Evolutionary conservation across 2,329 filamentous ascomycete species (phyloP), one percentile per base, ranked within the genome.

Genomic region (Dothistroma septosporum): DNA sequence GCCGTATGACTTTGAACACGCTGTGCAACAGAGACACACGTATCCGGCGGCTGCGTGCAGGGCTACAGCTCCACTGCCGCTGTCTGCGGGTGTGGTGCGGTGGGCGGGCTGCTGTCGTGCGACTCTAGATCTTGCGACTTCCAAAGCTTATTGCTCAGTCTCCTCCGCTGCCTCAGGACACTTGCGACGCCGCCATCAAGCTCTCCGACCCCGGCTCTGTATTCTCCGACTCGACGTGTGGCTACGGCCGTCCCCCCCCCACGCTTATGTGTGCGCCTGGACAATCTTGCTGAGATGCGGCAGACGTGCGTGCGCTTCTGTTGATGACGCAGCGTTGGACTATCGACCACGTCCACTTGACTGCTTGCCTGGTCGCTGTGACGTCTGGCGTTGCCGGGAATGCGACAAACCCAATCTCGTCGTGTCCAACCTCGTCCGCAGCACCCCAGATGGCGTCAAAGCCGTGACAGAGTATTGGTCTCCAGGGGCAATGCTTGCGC

Each of bases 401-500:
- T 53, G n/a, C 50, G 50, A 32, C 50, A 28, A 50, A 50, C 47
- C 47, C 47, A 50, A 50, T 50, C 47, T 50, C 47, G 12, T 21
- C 4, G 7, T 28, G 22, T 24, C 28, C 47, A 50, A 28, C 47
- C 47, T 50, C 21, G n/a, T n/a, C n/a, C n/a, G n/a, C n/a, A 14
- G 19, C 21, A 31, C 14, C 28, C 12, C 41, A 8, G 24, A 56
- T 60, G 58, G 58, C 58, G 58, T 60, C 58, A 56, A 56, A 22
- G 47, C 44, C 22, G 53, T 44, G 50, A 49, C 24, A 49, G 48
- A 28, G 19, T 16, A n/a, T 1, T 35, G 16, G 24, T 24, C 21
- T 59, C 44, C 58, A 41, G 53, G 58, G 58, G 58, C 41, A 47
- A 55, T 56, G 53, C 58, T 46, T 54, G 58, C 53, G 44, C 28